Percentiles rank a stretch among this genome's conserved stretches.
Evolutionary conservation across 2,329 filamentous ascomycete species (phyloP).

Genomic region (Aspergillus brasiliensis): DNA sequence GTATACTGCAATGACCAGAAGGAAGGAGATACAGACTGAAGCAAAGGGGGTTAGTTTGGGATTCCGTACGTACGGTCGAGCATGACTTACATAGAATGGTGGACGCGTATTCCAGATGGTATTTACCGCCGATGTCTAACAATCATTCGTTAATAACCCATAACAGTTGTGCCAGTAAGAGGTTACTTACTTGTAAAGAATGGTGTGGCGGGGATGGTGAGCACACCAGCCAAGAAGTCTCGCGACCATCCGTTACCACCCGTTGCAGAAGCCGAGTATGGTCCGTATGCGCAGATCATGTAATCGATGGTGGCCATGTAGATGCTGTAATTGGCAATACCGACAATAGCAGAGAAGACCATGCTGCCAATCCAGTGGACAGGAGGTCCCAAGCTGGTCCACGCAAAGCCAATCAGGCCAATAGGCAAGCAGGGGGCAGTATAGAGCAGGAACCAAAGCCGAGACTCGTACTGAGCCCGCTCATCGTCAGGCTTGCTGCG

Average conservation of each 20-base stretch:
- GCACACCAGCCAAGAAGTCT: constrained; percentile 65
- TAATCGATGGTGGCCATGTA: constrained; percentile 71
- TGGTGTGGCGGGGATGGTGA: constrained; percentile 63
- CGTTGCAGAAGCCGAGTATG: constrained; percentile 66
- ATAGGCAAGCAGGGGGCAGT: constrained; percentile 62
- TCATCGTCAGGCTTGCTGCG: constrained; percentile 51
- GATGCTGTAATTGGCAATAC: constrained; percentile 64
- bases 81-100: constrained; percentile 59
- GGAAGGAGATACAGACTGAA: constrained; percentile 57
- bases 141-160: neutral
- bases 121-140: constrained; percentile 56
- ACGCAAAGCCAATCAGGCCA: constrained; percentile 65
- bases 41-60: constrained; percentile 1
- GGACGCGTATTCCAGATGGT: constrained; percentile 61
- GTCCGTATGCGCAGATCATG: constrained; percentile 68
- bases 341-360: constrained; percentile 62
- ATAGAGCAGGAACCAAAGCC: constrained; percentile 63
- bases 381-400: constrained; percentile 58
- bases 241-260: constrained; percentile 68
- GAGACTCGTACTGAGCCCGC: constrained; percentile 65
- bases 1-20: constrained; percentile 66
- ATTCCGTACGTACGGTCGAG: neutral
- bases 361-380: constrained; percentile 65
- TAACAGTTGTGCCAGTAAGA: neutral
- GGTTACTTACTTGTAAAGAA: constrained; percentile 43